Conservation (phyloP, 2,329 filamentous ascomycete species). For the Davidsoniella virescens region DNA sequence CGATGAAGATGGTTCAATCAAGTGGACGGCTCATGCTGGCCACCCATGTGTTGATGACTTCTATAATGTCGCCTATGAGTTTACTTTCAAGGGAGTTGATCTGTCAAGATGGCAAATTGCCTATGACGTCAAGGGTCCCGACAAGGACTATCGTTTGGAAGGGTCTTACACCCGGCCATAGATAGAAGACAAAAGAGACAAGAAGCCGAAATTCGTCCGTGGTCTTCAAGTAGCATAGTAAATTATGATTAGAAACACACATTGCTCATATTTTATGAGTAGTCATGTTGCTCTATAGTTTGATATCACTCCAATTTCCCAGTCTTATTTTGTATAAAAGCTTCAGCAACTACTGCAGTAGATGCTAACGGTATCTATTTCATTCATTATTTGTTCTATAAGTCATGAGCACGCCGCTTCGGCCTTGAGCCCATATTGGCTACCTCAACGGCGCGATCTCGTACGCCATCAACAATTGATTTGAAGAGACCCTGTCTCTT, state of each 20-base stretch:
- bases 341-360: no score
- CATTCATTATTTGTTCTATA: not conserved
- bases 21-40: conserved; percentile 47
- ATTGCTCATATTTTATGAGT: no score
- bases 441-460: not conserved
- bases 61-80: conserved; percentile 55
- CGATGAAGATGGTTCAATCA: conserved; percentile 9
- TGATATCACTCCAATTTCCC: no score
- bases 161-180: conserved; percentile 31
- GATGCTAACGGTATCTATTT: no score
- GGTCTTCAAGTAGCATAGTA: no score
- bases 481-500: conserved; percentile 51
- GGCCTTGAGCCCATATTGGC: not conserved
- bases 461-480: conserved; percentile 36
- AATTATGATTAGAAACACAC: no score
- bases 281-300: no score
- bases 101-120: conserved; percentile 41
- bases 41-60: conserved; percentile 58
- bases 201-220: not conserved
- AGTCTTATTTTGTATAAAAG: no score
- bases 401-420: not conserved
- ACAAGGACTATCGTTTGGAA: conserved; percentile 53
- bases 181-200: not conserved
- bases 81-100: conserved; percentile 41
- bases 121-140: conserved; percentile 53